Evolutionary conservation across 2,329 filamentous ascomycete genomes (phyloP).

Genomic region (Biscogniauxia sp.): DNA sequence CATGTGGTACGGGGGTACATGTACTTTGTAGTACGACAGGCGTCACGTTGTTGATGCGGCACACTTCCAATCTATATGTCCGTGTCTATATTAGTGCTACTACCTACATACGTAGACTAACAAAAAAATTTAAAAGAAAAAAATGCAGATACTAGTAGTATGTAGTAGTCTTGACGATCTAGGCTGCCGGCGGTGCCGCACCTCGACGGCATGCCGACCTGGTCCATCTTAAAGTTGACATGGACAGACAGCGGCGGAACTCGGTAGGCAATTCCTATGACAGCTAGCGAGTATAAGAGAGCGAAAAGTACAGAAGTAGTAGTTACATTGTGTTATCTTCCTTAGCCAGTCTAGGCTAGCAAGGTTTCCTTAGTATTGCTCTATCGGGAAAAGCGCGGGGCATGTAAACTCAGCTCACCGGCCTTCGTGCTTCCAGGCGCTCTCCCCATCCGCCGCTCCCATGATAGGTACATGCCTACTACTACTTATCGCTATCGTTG

Average conservation of each 20-base stretch:
- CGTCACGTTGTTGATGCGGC: background rate
- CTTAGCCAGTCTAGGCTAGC: background rate
- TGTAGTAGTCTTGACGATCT: background rate
- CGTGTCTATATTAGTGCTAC: background rate
- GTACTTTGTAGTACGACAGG: background rate
- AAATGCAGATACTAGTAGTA: no score
- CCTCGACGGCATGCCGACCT: background rate
- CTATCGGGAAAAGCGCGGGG: background rate
- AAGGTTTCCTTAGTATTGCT: background rate
- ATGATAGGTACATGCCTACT: background rate
- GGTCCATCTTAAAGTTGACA: background rate
- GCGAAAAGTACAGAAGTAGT: background rate
- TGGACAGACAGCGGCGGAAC: background rate
- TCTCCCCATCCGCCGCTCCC: background rate
- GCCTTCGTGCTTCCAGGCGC: background rate
- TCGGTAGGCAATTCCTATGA: background rate
- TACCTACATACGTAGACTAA: no score
- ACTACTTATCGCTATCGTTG: background rate
- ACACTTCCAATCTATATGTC: background rate
- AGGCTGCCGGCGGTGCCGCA: background rate
- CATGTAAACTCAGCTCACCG: background rate
- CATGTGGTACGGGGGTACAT: background rate
- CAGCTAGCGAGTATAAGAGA: background rate
- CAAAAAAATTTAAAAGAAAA: no score
- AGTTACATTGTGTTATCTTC: background rate